A percentile compares a stretch with the other conserved stretches of the same genome.
Evolutionary conservation across 345 rosid genomes (phyloP).

Genomic region (Aquilaria sinensis): DNA sequence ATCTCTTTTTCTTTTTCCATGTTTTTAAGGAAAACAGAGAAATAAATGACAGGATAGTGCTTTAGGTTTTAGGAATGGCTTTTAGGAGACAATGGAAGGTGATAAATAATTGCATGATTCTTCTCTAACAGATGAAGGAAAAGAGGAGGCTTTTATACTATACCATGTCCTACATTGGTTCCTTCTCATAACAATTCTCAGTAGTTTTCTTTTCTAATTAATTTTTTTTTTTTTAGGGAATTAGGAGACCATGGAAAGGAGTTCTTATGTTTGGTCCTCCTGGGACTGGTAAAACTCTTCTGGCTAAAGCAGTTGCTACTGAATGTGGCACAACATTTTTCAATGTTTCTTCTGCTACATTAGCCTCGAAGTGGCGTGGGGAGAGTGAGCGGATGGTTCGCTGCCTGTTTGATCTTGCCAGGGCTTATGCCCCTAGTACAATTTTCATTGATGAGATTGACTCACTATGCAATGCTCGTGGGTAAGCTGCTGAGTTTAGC

Average conservation of each 20-base stretch:
- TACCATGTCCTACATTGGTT: too few species aligned
- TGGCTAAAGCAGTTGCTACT: constrained; percentile 98
- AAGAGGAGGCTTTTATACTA: too few species aligned
- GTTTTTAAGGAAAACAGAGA: too few species aligned
- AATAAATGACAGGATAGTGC: too few species aligned
- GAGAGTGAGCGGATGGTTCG: constrained; percentile 99
- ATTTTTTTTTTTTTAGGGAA: constrained; percentile 53
- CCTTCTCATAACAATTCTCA: too few species aligned
- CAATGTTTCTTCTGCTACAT: constrained; percentile 93
- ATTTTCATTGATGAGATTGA: constrained; percentile 97
- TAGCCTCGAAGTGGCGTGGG: constrained; percentile 98
- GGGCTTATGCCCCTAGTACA: constrained; percentile 97
- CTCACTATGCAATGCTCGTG: constrained; percentile 93
- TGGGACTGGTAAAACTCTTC: constrained; percentile 92
- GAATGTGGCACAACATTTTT: constrained; percentile 97
- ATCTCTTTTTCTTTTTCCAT: too few species aligned
- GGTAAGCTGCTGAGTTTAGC: constrained; percentile 40
- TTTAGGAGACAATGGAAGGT: too few species aligned
- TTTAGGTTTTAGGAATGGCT: too few species aligned
- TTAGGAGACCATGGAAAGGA: constrained; percentile 99
- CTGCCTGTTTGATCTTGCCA: constrained; percentile 90
- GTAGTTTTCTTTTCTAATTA: neutral
- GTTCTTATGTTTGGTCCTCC: constrained; percentile 99
- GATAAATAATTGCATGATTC: too few species aligned
- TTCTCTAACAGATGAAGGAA: too few species aligned